These are phyloP conservation scores for Begonia fuchsioides DNA, from an alignment of 306 rosid species.

Conservation along the genomic window DNA sequence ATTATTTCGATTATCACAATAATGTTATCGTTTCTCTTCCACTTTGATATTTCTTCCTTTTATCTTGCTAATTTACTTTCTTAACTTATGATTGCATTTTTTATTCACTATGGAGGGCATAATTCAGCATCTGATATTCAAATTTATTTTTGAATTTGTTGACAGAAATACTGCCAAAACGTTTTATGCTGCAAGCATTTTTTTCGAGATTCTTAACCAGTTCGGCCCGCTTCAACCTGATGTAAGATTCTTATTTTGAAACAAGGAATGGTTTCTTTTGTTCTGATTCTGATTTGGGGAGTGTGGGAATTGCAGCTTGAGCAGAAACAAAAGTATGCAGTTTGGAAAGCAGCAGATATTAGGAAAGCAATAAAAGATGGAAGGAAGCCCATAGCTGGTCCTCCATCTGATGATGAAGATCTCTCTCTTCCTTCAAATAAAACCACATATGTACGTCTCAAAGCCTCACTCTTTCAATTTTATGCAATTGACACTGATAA, in stretches of 20 bases:
- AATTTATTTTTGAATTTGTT: constrained; percentile 5
- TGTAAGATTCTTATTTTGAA: constrained; percentile 37
- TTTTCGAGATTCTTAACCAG: constrained; percentile 87
- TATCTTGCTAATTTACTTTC: no score
- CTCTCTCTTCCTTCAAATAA: constrained; percentile 39
- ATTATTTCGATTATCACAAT: no score
- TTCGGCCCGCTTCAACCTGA: constrained; percentile 77
- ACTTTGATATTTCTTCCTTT: no score
- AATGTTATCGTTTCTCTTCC: no score
- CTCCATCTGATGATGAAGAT: constrained; percentile 84
- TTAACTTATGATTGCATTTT: not conserved
- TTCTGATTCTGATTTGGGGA: no score
- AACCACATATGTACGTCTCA: constrained; percentile 40
- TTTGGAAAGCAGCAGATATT: constrained; percentile 99
- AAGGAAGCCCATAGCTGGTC: constrained; percentile 73
- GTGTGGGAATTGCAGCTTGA: constrained; percentile 45
- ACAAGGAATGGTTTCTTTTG: not conserved
- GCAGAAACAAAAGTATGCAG: constrained; percentile 96
- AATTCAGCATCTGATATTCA: not conserved
- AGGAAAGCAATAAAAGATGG: constrained; percentile 98
- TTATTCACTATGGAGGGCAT: not conserved
- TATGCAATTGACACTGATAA: not conserved
- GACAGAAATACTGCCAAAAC: constrained; percentile 95
- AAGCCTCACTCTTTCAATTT: constrained; percentile 9
- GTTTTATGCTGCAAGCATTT: constrained; percentile 97